phyloP scores from a whole-genome alignment of 441 rosid genomes.

The Gossypium davidsonii region DNA sequence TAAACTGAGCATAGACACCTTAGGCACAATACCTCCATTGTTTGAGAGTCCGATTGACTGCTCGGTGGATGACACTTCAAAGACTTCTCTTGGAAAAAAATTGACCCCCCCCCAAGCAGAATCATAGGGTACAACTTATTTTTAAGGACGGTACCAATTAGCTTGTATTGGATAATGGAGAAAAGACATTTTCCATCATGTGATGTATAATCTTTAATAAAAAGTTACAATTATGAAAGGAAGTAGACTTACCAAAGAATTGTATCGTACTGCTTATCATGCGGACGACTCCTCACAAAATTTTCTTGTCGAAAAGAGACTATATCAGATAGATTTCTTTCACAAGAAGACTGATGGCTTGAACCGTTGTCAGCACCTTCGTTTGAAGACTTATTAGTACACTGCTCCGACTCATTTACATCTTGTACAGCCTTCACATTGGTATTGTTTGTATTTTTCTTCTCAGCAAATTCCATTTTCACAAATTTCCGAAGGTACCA shows the following conservation, averaged over 20 bases:
- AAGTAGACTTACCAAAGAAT: constrained; percentile 62
- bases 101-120: too few species aligned
- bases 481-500: constrained; percentile 63
- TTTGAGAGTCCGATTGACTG: too few species aligned
- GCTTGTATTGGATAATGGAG: background rate
- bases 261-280: constrained; percentile 54
- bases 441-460: constrained; percentile 23
- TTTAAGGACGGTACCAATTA: background rate
- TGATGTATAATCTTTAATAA: background rate
- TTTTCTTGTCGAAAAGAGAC: constrained; percentile 77
- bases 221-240: background rate
- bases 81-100: too few species aligned
- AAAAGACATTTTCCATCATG: background rate
- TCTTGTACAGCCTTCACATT: constrained; percentile 18
- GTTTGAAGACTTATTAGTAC: constrained; percentile 12
- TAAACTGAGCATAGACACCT: too few species aligned
- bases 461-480: constrained; percentile 32
- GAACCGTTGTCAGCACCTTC: constrained; percentile 20
- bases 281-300: constrained; percentile 43
- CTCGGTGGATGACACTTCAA: too few species aligned
- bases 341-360: constrained; percentile 12
- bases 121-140: background rate
- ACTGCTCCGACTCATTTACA: constrained; percentile 21
- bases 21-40: too few species aligned
- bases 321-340: constrained; percentile 40